Evolutionary conservation across 2,329 filamentous ascomycete species (phyloP), one percentile per base, ranked within the genome.

Genomic region (Aciculosporium take): DNA sequence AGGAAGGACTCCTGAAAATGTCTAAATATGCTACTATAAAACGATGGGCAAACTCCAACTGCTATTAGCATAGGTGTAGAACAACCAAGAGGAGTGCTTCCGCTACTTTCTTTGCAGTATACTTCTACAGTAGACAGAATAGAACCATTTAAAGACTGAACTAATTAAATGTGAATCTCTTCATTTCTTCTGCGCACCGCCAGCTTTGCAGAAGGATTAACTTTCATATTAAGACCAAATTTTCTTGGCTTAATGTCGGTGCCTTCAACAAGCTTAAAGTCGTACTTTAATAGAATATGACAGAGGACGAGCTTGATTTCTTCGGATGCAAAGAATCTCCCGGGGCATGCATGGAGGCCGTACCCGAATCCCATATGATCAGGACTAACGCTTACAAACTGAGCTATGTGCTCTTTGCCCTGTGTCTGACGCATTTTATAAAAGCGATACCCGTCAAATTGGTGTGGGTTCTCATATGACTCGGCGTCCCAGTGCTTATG

Each of bases 321-420:
- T 42, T 58, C 56, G 13, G 50, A 52, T 2, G 59, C 60, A 49
- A 62, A 63, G 47, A 61, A 63, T 5, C 61, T 47, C 0, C 61
- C 61, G 0, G 61, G 61, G 41, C 61, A 64, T 1, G 61, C 56
- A 41, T 62, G 57, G n/a, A 48, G 49, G 7, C 62, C 62, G 41
- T 63, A 52, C 3, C 62, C 62, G 41, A 63, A 65, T 10, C 44
- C 50, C 17, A 58, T 39, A 7, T 48, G 49, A 6, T 59, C 51
- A 2, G 50, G 45, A 4, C 44, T 50, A 2, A 54, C 55, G 15
- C 51, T 55, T 1, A 58, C 57, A 29, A 56, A 57, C 39, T 59
- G 56, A 13, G 51, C 46, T 3, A 46, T 8, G 15, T 44, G 17
- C 20, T 43, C 37, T 20, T 36, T 33, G 6, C 15, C 37, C 7